phyloP scores from a whole-genome alignment of 257 asterid genomes.

The Gardenia jasminoides region DNA sequence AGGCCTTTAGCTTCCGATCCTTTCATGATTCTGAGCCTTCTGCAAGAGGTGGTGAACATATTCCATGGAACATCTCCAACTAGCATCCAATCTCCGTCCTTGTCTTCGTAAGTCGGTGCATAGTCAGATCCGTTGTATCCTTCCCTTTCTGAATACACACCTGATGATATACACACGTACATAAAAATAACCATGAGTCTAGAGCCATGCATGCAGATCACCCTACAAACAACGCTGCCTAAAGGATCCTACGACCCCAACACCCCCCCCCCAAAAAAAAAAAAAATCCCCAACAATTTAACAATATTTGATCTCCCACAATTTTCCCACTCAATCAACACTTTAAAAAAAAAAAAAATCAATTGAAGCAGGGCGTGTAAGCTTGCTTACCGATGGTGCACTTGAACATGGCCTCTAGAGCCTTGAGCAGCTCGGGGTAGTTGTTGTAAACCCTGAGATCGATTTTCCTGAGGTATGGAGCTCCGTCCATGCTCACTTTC shows the following conservation, averaged over 20 bases:
- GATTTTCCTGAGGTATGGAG: constrained; percentile 84
- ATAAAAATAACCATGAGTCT: neutral
- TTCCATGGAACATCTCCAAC: constrained; percentile 99
- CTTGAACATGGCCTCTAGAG: constrained; percentile 74
- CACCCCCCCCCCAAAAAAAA: too few species aligned
- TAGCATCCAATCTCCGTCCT: constrained; percentile 97
- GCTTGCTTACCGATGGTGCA: constrained; percentile 66
- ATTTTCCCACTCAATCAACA: too few species aligned
- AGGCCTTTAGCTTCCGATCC: constrained; percentile 78
- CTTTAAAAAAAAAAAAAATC: too few species aligned
- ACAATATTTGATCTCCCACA: too few species aligned
- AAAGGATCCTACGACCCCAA: too few species aligned
- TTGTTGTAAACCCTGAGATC: constrained; percentile 61
- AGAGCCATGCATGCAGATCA: neutral
- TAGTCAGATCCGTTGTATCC: constrained; percentile 72
- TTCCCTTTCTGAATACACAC: constrained; percentile 70
- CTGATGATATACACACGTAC: constrained; percentile 18
- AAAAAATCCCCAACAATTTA: too few species aligned
- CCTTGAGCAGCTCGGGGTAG: constrained; percentile 68
- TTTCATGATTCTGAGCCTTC: constrained; percentile 73
- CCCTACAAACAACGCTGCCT: too few species aligned
- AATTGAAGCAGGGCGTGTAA: neutral
- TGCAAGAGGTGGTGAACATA: constrained; percentile 78
- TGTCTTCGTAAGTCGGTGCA: constrained; percentile 86
- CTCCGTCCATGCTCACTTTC: constrained; percentile 99